A percentile compares a stretch with the other conserved stretches of the same genome.
These are phyloP conservation scores for Vicia faba DNA, from an alignment of 306 rosid genomes.

Conservation along the genomic window DNA sequence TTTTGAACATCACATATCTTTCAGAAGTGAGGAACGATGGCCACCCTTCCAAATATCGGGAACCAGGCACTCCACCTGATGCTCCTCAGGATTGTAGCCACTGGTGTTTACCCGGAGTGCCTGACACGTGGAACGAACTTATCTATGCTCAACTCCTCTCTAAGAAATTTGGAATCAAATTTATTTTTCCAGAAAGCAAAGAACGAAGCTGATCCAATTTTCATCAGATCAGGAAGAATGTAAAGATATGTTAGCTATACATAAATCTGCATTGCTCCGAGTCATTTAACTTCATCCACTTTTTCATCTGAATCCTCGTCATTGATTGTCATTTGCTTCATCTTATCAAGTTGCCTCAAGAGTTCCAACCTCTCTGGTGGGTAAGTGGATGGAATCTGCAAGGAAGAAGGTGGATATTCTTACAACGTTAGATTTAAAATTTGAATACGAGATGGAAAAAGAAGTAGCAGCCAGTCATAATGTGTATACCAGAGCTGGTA, in stretches of 20 bases:
- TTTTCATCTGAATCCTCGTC: slow-evolving; percentile 54
- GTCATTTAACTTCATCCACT: slow-evolving; percentile 59
- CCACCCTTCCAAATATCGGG: slow-evolving; percentile 90
- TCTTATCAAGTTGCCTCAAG: slow-evolving; percentile 89
- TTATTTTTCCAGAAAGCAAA: slow-evolving; percentile 24
- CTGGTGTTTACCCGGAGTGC: slow-evolving; percentile 98
- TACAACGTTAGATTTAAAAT: not conserved
- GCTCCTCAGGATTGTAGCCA: no score
- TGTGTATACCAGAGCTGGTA: slow-evolving; percentile 79
- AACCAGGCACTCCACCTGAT: slow-evolving; percentile 71
- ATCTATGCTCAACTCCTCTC: slow-evolving; percentile 70
- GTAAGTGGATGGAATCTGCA: slow-evolving; percentile 94
- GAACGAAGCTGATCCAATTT: slow-evolving; percentile 31
- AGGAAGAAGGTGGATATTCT: slow-evolving; percentile 31
- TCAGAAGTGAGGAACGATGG: slow-evolving; percentile 82
- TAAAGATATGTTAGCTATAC: slow-evolving; percentile 46
- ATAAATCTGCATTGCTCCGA: slow-evolving; percentile 44
- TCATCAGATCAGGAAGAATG: slow-evolving; percentile 42
- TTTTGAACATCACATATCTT: slow-evolving; percentile 82
- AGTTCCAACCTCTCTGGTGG: slow-evolving; percentile 94
- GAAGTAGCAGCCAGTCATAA: not conserved
- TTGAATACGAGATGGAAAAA: not conserved
- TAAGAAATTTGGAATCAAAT: slow-evolving; percentile 52
- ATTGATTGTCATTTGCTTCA: slow-evolving; percentile 73
- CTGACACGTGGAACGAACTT: slow-evolving; percentile 94